Evolutionary conservation across 1,284 basidiomycete species (phyloP), one percentile per base, ranked within the genome.

Genomic region (Termitomyces sp.): DNA sequence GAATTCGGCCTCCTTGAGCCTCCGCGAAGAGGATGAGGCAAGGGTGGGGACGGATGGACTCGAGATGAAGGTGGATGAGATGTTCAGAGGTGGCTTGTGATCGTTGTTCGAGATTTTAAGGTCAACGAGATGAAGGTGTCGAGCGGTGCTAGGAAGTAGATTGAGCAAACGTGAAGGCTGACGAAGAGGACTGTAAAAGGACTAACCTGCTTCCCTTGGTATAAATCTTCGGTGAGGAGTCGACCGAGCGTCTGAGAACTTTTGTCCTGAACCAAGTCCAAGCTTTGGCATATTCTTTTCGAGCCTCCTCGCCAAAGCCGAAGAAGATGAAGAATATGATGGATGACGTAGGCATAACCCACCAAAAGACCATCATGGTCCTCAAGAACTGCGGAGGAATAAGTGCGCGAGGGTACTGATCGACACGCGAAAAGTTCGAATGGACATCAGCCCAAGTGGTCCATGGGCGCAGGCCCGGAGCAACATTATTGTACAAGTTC

Each of bases 241-340:
- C 8, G 11, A 11, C 34, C 4, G 30, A 30, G 8, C 49, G 49
- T 24, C 58, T 46, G 21, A 62, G 51, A 10, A 63, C 42, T 24
- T 31, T 49, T 28, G 19, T 56, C 34, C 39, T 58, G 44, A 65
- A 50, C 43, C 50, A 59, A 1, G 18, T 26, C 51, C 57, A 60
- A 11, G 55, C 3, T 37, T 48, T 61, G 45, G 40, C 44, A 35
- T 76, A 75, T 43, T 68, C 60, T 48, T 66, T 69, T 48, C 61
- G 57, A n/a, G 73, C 71, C 34, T 75, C 74, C 21, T 61, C 53
- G 0, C 67, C 72, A 41, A 76, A 72, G 13, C 68, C 72, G 54
- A 78, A 78, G 62, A 76, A 68, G 2, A 61, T 53, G 56, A 75
- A 76, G 61, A 78, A 77, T 16, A 74, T 50, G 50, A 75, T 56